Percentiles rank a stretch among this genome's conserved stretches.
Evolutionary conservation across 306 rosid genomes (phyloP).

Genomic region (Cucumis melo): DNA sequence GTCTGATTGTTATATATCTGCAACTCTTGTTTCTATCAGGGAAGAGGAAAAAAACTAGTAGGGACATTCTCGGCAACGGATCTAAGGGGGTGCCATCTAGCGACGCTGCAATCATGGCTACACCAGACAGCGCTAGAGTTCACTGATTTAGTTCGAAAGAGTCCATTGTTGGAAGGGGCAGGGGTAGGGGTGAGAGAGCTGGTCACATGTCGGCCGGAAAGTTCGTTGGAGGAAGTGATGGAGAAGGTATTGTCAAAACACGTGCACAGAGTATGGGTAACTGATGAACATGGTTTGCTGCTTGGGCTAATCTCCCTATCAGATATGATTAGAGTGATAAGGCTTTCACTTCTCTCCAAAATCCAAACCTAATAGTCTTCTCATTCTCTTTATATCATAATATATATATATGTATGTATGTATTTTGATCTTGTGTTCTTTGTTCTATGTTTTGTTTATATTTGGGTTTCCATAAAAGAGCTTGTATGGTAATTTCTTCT

Average conservation of each 20-base stretch:
- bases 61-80: slow-evolving; percentile 80
- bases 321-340: slow-evolving; percentile 47
- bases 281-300: slow-evolving; percentile 57
- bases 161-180: slow-evolving; percentile 18
- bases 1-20: too few relatives aligned
- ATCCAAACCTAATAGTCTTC: background rate
- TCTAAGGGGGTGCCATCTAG: slow-evolving; percentile 48
- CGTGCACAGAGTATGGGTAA: slow-evolving; percentile 83
- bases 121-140: slow-evolving; percentile 43
- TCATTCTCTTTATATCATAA: too few relatives aligned
- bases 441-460: background rate
- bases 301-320: slow-evolving; percentile 58
- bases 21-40: slow-evolving; percentile 23
- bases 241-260: slow-evolving; percentile 45
- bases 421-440: background rate
- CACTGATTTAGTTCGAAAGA: slow-evolving; percentile 28
- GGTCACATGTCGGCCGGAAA: slow-evolving; percentile 39
- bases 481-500: too few relatives aligned
- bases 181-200: slow-evolving; percentile 22
- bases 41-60: slow-evolving; percentile 38
- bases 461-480: background rate
- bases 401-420: background rate
- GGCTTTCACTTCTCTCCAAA: slow-evolving; percentile 27
- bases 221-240: slow-evolving; percentile 35
- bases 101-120: slow-evolving; percentile 63